Base-by-base conservation (phyloP, 108 stramenopile species). In the Stephanodiscus minutulus region DNA sequence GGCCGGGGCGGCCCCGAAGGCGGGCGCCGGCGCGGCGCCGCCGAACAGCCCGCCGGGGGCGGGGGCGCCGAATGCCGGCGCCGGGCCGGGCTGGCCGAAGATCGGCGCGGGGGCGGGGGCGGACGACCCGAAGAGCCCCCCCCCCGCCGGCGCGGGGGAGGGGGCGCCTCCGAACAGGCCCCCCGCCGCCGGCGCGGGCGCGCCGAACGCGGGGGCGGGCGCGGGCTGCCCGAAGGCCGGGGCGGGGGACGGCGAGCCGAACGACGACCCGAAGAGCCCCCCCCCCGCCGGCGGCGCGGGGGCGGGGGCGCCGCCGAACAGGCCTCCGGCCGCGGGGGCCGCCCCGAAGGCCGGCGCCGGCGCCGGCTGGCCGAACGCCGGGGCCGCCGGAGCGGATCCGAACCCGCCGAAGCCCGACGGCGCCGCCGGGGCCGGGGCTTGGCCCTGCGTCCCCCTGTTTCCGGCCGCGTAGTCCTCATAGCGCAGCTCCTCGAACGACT, bases 401-500 rank as follows among this genome's bases (percentile, higher is more conserved):
- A 77, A 68, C 48, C 79, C 68, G 13, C 82, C 77, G 52, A 86
- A 81, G 24, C 54, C 55, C 3, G 61, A 21, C 18, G 78, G 22
- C 6, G 74, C 44, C 6, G 74, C 44, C 20, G 70, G 61, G 17
- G 31, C 59, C 29, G 66, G n/a, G n/a, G n/a, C 61, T 24, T 72
- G 74, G 22, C 80, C 83, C 66, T 63, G 53, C 17, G 64, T 57
- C 49, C 91, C 92, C 61, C 86, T 89, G 64, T 94, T 95, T 4
- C 93, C 95, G 24, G 82, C 81, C 62, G 56, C 41, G 73, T 94
- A 95, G 81, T 98, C 97, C 69, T 98, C 95, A 33, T 91, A 76
- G 5, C 96, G 81, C 22, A 98, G 76, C 77, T 98, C 96, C 82
- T 98, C 96, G 72, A 93, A 92, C 13, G 81, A 84, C 67, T 97